phyloP scores from a whole-genome alignment of 257 asterid genomes.

The Eustoma russellianum region DNA sequence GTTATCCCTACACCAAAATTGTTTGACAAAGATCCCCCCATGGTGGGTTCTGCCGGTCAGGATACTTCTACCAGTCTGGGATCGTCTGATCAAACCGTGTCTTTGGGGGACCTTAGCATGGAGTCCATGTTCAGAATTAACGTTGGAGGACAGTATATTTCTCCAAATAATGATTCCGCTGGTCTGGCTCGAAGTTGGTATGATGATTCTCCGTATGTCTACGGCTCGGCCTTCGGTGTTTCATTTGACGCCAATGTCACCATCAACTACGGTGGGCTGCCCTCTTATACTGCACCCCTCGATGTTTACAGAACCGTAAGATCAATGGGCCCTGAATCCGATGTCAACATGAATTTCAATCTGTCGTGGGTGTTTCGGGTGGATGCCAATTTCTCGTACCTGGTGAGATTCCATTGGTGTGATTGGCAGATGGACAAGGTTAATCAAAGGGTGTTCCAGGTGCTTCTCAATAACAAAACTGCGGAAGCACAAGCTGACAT shows the following conservation, averaged over 20 bases:
- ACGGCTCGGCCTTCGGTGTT: slow-evolving; percentile 40
- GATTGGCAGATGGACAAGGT: slow-evolving; percentile 45
- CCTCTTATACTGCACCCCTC: slow-evolving; percentile 49
- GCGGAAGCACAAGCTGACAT: slow-evolving; percentile 42
- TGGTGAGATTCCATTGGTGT: slow-evolving; percentile 87
- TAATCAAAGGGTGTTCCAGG: slow-evolving; percentile 56
- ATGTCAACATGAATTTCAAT: slow-evolving; percentile 37
- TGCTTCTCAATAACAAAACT: slow-evolving; percentile 54
- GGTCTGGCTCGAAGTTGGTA: slow-evolving; percentile 86
- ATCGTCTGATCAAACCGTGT: slow-evolving; percentile 13
- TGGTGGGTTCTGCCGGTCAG: slow-evolving; percentile 32
- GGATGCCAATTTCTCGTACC: slow-evolving; percentile 62
- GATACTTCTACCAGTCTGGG: slow-evolving; percentile 18
- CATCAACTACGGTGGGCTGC: slow-evolving; percentile 28
- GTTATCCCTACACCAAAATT: slow-evolving; percentile 40
- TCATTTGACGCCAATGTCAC: slow-evolving; percentile 22
- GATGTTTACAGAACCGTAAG: slow-evolving; percentile 48
- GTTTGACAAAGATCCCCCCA: slow-evolving; percentile 31
- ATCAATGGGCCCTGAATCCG: slow-evolving; percentile 47
- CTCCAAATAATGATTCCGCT: slow-evolving; percentile 51
- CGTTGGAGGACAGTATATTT: slow-evolving; percentile 62
- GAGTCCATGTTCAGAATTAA: slow-evolving; percentile 64
- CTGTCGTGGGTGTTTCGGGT: slow-evolving; percentile 72
- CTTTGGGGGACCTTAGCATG: slow-evolving; percentile 31
- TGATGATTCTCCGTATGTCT: slow-evolving; percentile 56